Percentiles rank a stretch among this genome's conserved stretches.
phyloP scores from a whole-genome alignment of 2,329 filamentous ascomycete genomes.

The Penicillium sp. region DNA sequence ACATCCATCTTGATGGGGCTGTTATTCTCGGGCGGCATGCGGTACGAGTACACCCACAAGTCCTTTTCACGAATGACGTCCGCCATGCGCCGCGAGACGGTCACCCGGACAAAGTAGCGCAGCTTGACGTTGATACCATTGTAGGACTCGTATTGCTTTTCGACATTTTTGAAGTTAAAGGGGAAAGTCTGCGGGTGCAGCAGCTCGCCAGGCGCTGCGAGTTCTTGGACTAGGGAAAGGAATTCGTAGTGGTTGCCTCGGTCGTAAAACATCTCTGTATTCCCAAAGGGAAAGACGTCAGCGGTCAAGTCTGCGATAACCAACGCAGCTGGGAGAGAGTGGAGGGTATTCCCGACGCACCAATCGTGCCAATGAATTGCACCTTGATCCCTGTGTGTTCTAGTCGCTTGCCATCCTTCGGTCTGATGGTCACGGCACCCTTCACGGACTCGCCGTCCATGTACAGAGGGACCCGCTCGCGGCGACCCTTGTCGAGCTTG shows the following conservation, averaged over 20 bases:
- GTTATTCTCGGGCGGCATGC: slow-evolving; percentile 97
- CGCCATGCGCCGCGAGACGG: slow-evolving; percentile 93
- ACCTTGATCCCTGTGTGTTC: slow-evolving; percentile 99
- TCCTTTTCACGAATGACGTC: slow-evolving; percentile 99
- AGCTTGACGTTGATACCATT: slow-evolving; percentile 99
- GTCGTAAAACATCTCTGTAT: slow-evolving; percentile 97
- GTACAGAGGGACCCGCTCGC: slow-evolving; percentile 94
- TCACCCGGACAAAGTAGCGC: slow-evolving; percentile 96
- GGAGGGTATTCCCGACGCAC: slow-evolving; percentile 35
- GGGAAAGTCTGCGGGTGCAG: slow-evolving; percentile 98
- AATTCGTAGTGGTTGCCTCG: slow-evolving; percentile 99
- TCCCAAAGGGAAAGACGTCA: background rate
- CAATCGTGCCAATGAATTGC: slow-evolving; percentile 98
- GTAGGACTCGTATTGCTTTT: slow-evolving; percentile 99
- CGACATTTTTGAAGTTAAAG: slow-evolving; percentile 99
- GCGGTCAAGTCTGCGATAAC: background rate
- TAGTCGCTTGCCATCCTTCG: slow-evolving; percentile 95
- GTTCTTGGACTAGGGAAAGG: slow-evolving; percentile 91
- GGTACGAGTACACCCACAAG: slow-evolving; percentile 98
- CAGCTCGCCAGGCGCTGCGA: slow-evolving; percentile 93
- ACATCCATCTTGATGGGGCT: slow-evolving; percentile 99
- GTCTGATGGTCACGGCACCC: slow-evolving; percentile 88
- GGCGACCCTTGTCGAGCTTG: slow-evolving; percentile 96
- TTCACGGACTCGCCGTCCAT: slow-evolving; percentile 98
- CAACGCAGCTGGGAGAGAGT: background rate